These are phyloP conservation scores for Fistulinella prunicolor DNA, from an alignment of 768 basidiomycete species.

Conservation along the genomic window DNA sequence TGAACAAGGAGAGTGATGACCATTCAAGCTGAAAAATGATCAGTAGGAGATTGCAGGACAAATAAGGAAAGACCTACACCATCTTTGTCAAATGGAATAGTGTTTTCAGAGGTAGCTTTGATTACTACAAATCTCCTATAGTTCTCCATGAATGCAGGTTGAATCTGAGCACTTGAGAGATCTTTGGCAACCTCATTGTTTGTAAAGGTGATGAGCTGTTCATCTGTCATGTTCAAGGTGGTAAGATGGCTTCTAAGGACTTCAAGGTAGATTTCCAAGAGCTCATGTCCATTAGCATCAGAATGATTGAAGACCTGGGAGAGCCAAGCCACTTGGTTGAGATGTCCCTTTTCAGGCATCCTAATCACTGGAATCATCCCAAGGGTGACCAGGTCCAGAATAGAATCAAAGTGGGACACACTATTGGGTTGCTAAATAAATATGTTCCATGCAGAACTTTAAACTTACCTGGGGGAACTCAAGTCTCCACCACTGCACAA, in stretches of 20 bases:
- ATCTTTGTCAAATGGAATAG: constrained; percentile 27
- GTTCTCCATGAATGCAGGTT: constrained; percentile 57
- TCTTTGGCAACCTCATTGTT: constrained; percentile 48
- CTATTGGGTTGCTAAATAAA: not conserved
- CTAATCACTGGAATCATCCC: constrained; percentile 54
- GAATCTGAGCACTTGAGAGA: constrained; percentile 52
- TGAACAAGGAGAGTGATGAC: constrained; percentile 42
- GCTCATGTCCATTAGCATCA: constrained; percentile 30
- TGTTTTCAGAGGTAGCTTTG: constrained; percentile 34
- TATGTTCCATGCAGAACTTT: not conserved
- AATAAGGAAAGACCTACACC: constrained; percentile 41
- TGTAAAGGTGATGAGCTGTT: constrained; percentile 37
- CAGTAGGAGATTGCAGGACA: not conserved
- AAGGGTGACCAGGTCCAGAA: constrained; percentile 40
- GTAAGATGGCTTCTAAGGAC: constrained; percentile 17
- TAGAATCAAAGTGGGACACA: constrained; percentile 17
- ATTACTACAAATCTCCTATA: constrained; percentile 69
- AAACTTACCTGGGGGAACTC: constrained; percentile 9
- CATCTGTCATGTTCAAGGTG: constrained; percentile 34
- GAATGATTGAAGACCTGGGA: constrained; percentile 19
- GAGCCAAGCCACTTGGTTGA: constrained; percentile 22
- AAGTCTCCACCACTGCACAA: constrained; percentile 6
- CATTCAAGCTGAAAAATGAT: constrained; percentile 53
- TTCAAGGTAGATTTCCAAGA: constrained; percentile 41
- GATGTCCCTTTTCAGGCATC: constrained; percentile 42